phyloP scores from a whole-genome alignment of 371 early-diverging fungal species.

The Lichtheimia ornata region DNA sequence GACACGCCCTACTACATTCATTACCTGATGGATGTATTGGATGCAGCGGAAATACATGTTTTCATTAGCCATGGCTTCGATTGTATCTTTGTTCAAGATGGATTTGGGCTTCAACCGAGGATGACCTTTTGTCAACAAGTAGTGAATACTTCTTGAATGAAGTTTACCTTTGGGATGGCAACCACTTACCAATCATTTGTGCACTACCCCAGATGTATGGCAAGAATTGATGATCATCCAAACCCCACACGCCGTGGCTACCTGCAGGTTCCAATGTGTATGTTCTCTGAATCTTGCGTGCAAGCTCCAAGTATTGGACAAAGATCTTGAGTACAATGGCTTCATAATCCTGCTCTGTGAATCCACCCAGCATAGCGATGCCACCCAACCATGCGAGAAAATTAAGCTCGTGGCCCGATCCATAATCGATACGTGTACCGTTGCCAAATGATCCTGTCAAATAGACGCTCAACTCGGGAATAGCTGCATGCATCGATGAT shows the following conservation, averaged over 20 bases:
- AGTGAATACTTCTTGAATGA: neutral
- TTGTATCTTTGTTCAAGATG: slow-evolving; percentile 64
- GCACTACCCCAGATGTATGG: slow-evolving; percentile 96
- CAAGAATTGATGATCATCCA: slow-evolving; percentile 98
- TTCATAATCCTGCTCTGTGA: slow-evolving; percentile 62
- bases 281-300: slow-evolving; percentile 80
- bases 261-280: slow-evolving; percentile 99
- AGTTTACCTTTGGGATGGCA: neutral
- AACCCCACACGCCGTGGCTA: slow-evolving; percentile 98
- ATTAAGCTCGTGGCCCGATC: slow-evolving; percentile 98
- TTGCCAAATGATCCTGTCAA: slow-evolving; percentile 91
- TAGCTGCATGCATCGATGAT: slow-evolving; percentile 37
- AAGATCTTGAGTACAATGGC: slow-evolving; percentile 82
- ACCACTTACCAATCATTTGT: slow-evolving; percentile 66
- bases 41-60: slow-evolving; percentile 91
- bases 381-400: slow-evolving; percentile 92
- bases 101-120: slow-evolving; percentile 73
- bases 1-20: neutral
- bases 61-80: slow-evolving; percentile 70
- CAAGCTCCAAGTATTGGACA: slow-evolving; percentile 79
- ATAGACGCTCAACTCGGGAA: slow-evolving; percentile 80
- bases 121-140: slow-evolving; percentile 42
- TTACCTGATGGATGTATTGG: slow-evolving; percentile 75
- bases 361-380: slow-evolving; percentile 66
- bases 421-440: slow-evolving; percentile 96